Conservation (phyloP, 1,284 basidiomycete species). For the Rhodotorula sp. region DNA sequence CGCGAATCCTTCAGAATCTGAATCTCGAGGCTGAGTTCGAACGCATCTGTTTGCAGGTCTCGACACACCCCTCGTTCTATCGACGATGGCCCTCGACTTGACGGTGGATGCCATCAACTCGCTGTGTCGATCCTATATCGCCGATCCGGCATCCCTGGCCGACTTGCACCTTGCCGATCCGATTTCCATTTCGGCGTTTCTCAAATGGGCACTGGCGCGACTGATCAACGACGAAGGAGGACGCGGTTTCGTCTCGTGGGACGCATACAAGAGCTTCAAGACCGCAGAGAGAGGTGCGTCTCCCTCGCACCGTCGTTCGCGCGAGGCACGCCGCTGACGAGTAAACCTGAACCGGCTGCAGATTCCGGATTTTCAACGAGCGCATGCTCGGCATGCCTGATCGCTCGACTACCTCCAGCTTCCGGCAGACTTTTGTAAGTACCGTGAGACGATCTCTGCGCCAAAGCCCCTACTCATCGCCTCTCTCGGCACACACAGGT, state of each 20-base stretch:
- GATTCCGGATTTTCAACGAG: slow-evolving; percentile 65
- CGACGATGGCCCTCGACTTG: slow-evolving; percentile 77
- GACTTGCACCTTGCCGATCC: slow-evolving; percentile 64
- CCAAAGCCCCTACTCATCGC: too few species aligned
- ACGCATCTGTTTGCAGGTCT: slow-evolving; percentile 55
- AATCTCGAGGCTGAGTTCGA: neutral
- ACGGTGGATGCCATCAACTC: slow-evolving; percentile 66
- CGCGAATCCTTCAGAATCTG: neutral
- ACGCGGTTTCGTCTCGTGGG: slow-evolving; percentile 41
- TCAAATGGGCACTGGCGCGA: slow-evolving; percentile 44
- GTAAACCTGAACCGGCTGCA: slow-evolving; percentile 42
- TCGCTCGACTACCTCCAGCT: slow-evolving; percentile 74
- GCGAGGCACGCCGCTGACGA: too few species aligned
- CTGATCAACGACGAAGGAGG: slow-evolving; percentile 37
- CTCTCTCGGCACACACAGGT: neutral
- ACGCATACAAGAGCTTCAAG: slow-evolving; percentile 36
- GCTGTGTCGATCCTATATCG: slow-evolving; percentile 71
- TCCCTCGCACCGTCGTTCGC: neutral
- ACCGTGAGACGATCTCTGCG: neutral
- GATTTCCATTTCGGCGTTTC: slow-evolving; percentile 66
- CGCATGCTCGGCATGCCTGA: slow-evolving; percentile 61
- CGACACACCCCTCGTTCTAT: slow-evolving; percentile 84
- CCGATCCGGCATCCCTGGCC: slow-evolving; percentile 8
- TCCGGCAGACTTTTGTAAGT: slow-evolving; percentile 30
- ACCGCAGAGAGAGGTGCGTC: slow-evolving; percentile 23